These are phyloP conservation scores for Polyplosphaeria fusca DNA, from an alignment of 495 filamentous ascomycete genomes.

Conservation along the genomic window DNA sequence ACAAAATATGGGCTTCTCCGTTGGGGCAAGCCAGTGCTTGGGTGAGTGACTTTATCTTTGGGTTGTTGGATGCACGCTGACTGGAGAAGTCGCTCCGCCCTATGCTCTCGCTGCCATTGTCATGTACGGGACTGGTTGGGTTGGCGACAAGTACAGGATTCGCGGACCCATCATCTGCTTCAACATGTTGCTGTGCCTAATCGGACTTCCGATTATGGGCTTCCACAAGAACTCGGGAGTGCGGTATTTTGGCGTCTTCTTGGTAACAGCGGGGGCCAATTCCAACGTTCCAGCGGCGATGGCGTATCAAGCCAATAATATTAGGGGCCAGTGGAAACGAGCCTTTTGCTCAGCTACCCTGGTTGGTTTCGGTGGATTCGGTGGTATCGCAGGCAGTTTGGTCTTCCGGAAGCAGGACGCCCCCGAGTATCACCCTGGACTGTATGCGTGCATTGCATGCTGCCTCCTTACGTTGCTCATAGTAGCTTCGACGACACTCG, in stretches of 20 bases:
- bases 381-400: slow-evolving; percentile 36
- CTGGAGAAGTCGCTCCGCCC: slow-evolving; percentile 48
- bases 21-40: slow-evolving; percentile 46
- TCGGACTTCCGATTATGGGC: slow-evolving; percentile 54
- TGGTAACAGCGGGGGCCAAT: slow-evolving; percentile 59
- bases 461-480: slow-evolving; percentile 28
- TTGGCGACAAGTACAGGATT: slow-evolving; percentile 56
- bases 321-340: slow-evolving; percentile 37
- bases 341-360: slow-evolving; percentile 37
- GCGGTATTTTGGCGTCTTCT: slow-evolving; percentile 66
- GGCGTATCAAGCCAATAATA: slow-evolving; percentile 39
- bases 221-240: slow-evolving; percentile 49
- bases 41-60: background rate
- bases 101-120: slow-evolving; percentile 43
- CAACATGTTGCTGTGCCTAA: slow-evolving; percentile 50
- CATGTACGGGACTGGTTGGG: slow-evolving; percentile 47
- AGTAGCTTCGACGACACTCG: slow-evolving; percentile 12
- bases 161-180: slow-evolving; percentile 57
- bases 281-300: slow-evolving; percentile 56
- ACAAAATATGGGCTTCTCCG: slow-evolving; percentile 48
- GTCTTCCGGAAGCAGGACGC: slow-evolving; percentile 36
- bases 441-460: slow-evolving; percentile 35
- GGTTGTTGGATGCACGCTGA: background rate
- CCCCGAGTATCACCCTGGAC: slow-evolving; percentile 30
- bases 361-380: slow-evolving; percentile 38